These are phyloP conservation scores for Nigrograna mackinnonii DNA, from an alignment of 2,329 filamentous ascomycete species.

Conservation along the genomic window DNA sequence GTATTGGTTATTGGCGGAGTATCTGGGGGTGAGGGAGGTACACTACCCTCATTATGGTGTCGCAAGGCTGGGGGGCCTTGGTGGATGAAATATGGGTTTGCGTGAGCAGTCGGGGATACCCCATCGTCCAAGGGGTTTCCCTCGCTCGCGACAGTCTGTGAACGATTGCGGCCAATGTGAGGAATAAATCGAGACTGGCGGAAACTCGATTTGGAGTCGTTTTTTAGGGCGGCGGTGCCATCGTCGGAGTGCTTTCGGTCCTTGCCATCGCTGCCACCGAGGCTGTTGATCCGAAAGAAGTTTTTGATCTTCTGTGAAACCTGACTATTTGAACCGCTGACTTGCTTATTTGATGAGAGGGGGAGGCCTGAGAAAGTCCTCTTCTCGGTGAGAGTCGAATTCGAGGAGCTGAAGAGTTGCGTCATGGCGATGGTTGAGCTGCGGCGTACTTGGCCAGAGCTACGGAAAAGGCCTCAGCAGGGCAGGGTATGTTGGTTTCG, in stretches of 20 bases:
- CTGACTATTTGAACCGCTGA: conserved; percentile 55
- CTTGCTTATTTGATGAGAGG: conserved; percentile 50
- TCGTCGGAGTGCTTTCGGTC: conserved; percentile 43
- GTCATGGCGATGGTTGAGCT: conserved; percentile 42
- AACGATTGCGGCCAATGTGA: conserved; percentile 83
- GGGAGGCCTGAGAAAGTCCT: conserved; percentile 53
- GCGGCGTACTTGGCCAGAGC: no score
- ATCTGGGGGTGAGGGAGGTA: conserved; percentile 89
- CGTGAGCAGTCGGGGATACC: conserved; percentile 88
- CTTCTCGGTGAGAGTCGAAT: conserved; percentile 47
- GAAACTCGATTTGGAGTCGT: conserved; percentile 69
- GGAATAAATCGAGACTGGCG: conserved; percentile 89
- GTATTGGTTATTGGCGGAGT: conserved; percentile 68
- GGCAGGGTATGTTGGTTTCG: background rate
- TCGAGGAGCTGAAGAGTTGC: conserved; percentile 46
- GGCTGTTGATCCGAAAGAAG: conserved; percentile 69
- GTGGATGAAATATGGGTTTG: conserved; percentile 96
- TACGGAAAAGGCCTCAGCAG: no score
- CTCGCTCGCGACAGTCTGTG: conserved; percentile 89
- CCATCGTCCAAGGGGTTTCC: conserved; percentile 87
- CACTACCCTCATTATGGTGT: conserved; percentile 92
- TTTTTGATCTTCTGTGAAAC: conserved; percentile 69
- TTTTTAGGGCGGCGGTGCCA: conserved; percentile 50
- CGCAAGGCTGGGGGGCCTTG: conserved; percentile 91
- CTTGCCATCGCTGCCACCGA: conserved; percentile 48